Conservation (phyloP, 163 green algal species). For the Coccomyxa subellipsoidea region DNA sequence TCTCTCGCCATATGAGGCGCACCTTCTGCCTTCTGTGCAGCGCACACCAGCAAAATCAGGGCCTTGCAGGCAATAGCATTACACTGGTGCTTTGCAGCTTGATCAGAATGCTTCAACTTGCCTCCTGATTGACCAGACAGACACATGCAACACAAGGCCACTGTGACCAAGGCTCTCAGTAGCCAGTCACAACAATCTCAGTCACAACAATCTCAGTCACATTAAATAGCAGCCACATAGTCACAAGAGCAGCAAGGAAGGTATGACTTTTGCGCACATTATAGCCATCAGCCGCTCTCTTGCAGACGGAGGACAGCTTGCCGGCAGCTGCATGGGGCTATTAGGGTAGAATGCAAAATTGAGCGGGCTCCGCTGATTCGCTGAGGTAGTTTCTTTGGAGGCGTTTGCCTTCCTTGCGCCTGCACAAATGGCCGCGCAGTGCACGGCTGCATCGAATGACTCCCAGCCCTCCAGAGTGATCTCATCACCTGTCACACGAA, state of each 20-base stretch:
- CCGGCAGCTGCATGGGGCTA: neutral
- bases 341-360: neutral
- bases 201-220: too few species aligned
- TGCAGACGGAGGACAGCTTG: neutral
- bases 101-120: too few species aligned
- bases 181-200: too few species aligned
- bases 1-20: neutral
- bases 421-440: constrained; percentile 46
- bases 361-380: too few species aligned
- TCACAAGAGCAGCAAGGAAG: too few species aligned
- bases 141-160: too few species aligned
- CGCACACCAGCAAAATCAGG: neutral
- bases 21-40: neutral
- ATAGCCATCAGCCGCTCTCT: neutral
- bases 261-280: neutral
- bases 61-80: too few species aligned
- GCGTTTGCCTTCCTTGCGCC: constrained; percentile 12
- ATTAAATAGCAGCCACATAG: too few species aligned
- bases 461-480: constrained; percentile 44
- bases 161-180: too few species aligned
- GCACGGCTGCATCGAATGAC: constrained; percentile 55
- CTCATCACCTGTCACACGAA: constrained; percentile 31
- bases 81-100: too few species aligned
- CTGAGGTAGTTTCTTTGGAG: neutral
- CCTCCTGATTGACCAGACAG: too few species aligned